These are phyloP conservation scores for Camelina neglecta DNA, from an alignment of 345 rosid species.

Conservation along the genomic window DNA sequence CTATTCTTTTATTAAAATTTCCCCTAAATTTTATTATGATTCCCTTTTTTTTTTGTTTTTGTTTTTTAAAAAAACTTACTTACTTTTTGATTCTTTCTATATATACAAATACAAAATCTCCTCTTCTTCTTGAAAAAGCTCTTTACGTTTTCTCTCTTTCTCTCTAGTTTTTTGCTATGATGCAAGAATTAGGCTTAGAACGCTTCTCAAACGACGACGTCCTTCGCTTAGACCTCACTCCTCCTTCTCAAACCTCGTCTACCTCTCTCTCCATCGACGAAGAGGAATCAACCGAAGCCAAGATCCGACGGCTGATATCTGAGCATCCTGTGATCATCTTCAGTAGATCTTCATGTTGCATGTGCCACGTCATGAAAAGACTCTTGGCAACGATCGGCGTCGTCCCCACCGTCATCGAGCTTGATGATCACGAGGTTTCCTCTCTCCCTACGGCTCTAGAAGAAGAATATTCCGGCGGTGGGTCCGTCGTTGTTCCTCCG, in stretches of 20 bases:
- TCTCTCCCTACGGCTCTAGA: constrained; percentile 51
- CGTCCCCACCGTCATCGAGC: constrained; percentile 88
- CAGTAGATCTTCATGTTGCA: constrained; percentile 87
- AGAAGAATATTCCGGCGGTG: constrained; percentile 35
- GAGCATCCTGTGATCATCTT: constrained; percentile 95
- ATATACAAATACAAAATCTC: constrained; percentile 46
- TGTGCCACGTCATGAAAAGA: constrained; percentile 95
- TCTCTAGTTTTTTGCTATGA: constrained; percentile 43
- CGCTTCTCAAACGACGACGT: constrained; percentile 51
- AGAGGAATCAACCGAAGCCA: constrained; percentile 67
- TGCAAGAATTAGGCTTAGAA: constrained; percentile 70
- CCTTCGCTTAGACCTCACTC: constrained; percentile 57
- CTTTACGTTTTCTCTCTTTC: constrained; percentile 21
- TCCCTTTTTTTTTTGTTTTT: constrained; percentile 15
- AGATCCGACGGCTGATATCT: constrained; percentile 81
- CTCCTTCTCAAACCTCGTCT: constrained; percentile 50
- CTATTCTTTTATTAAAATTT: not conserved
- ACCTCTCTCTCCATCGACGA: constrained; percentile 74
- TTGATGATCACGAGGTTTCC: constrained; percentile 84
- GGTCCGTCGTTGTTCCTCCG: constrained; percentile 39
- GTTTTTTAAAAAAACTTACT: not conserved
- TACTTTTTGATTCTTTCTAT: constrained; percentile 39
- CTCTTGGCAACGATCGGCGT: constrained; percentile 82
- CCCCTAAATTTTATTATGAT: not conserved
- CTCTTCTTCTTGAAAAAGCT: constrained; percentile 22